phyloP scores from a whole-genome alignment of 2,329 filamentous ascomycete genomes.

The Meredithiella fracta region DNA sequence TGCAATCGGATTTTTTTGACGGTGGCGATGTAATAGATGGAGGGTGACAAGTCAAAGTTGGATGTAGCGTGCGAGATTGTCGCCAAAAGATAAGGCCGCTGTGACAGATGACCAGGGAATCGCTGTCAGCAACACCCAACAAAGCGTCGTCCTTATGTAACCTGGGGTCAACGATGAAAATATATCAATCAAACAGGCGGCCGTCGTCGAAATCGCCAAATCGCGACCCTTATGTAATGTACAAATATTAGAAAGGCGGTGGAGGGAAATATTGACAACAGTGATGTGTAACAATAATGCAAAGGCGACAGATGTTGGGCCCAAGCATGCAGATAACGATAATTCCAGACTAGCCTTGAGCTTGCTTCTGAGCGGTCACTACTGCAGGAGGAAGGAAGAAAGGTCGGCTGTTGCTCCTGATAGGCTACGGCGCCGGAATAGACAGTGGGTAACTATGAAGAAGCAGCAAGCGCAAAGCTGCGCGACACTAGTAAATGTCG shows the following conservation, averaged over 20 bases:
- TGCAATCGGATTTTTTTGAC: neutral
- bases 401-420: neutral
- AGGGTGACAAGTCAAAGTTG: neutral
- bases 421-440: neutral
- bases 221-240: neutral
- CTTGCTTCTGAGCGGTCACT: neutral
- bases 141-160: neutral
- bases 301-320: neutral
- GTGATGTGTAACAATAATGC: neutral
- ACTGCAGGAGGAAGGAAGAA: constrained; percentile 11
- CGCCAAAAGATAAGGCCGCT: constrained; percentile 10
- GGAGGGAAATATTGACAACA: neutral
- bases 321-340: neutral
- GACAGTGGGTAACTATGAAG: too few species aligned
- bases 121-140: neutral
- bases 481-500: neutral
- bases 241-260: neutral
- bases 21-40: neutral
- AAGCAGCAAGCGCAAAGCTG: neutral
- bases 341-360: neutral
- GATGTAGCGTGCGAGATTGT: neutral
- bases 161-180: neutral
- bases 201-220: neutral
- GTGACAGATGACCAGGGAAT: neutral
- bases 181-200: neutral